Conservation (phyloP, 2,329 filamentous ascomycete genomes). For the Cylindrodendrum hubeiense region DNA sequence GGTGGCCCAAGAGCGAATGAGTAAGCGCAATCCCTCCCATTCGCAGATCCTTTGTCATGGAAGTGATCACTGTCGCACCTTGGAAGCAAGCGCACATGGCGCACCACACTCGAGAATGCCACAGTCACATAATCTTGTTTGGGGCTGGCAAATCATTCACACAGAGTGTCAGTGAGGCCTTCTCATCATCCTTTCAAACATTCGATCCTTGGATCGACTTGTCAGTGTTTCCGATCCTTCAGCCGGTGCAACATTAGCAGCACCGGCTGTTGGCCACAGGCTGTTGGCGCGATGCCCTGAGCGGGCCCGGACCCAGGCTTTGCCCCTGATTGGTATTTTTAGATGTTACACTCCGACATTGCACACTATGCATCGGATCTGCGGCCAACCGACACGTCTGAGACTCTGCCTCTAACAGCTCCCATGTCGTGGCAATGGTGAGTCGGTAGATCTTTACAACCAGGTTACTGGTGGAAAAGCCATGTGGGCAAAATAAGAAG, state of each 20-base stretch:
- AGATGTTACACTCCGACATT: constrained; percentile 10
- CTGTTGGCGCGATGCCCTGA: neutral
- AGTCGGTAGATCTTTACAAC: no score
- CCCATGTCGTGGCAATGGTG: neutral
- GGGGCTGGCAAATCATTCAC: neutral
- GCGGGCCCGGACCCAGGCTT: constrained; percentile 1
- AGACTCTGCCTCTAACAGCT: neutral
- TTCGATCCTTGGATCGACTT: neutral
- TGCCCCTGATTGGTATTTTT: constrained; percentile 28
- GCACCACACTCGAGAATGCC: neutral
- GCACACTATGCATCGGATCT: neutral
- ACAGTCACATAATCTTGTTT: neutral
- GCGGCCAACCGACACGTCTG: neutral
- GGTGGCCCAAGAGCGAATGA: neutral
- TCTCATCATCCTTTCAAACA: neutral
- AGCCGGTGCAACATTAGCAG: neutral
- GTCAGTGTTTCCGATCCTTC: neutral
- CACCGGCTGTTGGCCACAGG: neutral
- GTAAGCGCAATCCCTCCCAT: neutral
- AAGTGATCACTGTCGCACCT: neutral
- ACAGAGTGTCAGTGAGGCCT: neutral
- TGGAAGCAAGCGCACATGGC: neutral
- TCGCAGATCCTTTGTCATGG: constrained; percentile 12
- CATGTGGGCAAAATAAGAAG: neutral
- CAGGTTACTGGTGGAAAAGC: neutral